phyloP scores from a whole-genome alignment of 148 eudicot genomes.

The Selenicereus undatus region DNA sequence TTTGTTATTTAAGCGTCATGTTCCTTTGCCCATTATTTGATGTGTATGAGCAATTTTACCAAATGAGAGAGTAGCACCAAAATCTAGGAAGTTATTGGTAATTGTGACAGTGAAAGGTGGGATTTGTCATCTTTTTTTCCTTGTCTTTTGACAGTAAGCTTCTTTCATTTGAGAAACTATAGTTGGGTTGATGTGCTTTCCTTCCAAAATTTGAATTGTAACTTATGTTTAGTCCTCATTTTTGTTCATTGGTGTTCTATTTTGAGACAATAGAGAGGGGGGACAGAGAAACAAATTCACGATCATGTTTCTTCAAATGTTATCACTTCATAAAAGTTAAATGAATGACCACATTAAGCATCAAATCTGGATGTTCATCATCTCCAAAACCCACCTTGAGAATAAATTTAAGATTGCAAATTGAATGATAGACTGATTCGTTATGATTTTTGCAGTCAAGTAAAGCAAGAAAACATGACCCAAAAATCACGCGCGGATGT shows the following conservation, averaged over 20 bases:
- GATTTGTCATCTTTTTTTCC: neutral
- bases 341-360: neutral
- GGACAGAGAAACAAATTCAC: neutral
- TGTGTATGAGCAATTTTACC: slow-evolving; percentile 9
- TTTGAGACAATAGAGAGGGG: neutral
- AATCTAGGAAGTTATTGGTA: slow-evolving; percentile 15
- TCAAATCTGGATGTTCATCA: neutral
- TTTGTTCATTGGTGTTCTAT: neutral
- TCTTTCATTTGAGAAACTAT: neutral
- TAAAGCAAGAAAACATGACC: slow-evolving; percentile 37
- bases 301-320: neutral
- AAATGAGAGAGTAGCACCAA: slow-evolving; percentile 9
- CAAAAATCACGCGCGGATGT: slow-evolving; percentile 28
- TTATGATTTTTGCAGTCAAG: slow-evolving; percentile 19
- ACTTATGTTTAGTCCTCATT: neutral
- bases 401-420: neutral
- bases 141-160: slow-evolving; percentile 7
- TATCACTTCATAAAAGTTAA: no score
- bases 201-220: neutral
- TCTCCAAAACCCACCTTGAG: no score
- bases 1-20: slow-evolving; percentile 5
- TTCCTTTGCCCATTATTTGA: neutral
- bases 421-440: slow-evolving; percentile 10
- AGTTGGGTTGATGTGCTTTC: neutral
- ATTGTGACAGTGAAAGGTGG: slow-evolving; percentile 6